These are phyloP conservation scores for Umbelopsis sp. DNA, from an alignment of 192 early-diverging fungal species.

Conservation along the genomic window DNA sequence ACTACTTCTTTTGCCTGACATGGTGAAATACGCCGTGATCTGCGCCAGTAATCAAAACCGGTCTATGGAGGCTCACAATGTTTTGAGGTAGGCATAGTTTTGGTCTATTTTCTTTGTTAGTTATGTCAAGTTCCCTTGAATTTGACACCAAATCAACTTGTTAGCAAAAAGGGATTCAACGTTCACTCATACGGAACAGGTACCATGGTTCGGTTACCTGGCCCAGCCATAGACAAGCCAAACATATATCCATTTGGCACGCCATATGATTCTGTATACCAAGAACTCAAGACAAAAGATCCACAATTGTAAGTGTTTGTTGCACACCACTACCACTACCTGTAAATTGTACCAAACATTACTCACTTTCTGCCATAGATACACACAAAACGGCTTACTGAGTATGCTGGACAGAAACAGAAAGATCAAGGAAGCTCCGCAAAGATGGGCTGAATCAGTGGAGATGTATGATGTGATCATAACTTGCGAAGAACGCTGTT, in stretches of 20 bases:
- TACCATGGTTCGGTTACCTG: constrained; percentile 85
- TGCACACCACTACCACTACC: too few relatives aligned
- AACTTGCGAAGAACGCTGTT: constrained; percentile 95
- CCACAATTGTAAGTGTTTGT: constrained; percentile 52
- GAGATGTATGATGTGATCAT: constrained; percentile 89
- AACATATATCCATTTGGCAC: constrained; percentile 95
- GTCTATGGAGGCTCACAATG: constrained; percentile 94
- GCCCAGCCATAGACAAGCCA: constrained; percentile 81
- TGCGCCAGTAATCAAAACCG: constrained; percentile 98
- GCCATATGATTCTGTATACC: constrained; percentile 87
- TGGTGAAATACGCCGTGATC: constrained; percentile 90
- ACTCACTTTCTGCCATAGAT: constrained; percentile 43
- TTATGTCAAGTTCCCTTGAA: not conserved
- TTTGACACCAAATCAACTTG: not conserved
- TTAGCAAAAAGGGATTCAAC: constrained; percentile 73
- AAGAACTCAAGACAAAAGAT: constrained; percentile 78
- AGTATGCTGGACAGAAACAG: constrained; percentile 94
- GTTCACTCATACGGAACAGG: constrained; percentile 93
- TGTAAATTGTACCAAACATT: not conserved
- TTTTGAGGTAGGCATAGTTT: constrained; percentile 55
- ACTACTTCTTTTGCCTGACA: constrained; percentile 26
- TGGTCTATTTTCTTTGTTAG: not conserved
- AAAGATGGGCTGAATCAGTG: constrained; percentile 79
- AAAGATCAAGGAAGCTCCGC: constrained; percentile 88
- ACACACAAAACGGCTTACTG: constrained; percentile 87